Conservation (phyloP, 164 flowering plant species). For the Vitis labrusca region DNA sequence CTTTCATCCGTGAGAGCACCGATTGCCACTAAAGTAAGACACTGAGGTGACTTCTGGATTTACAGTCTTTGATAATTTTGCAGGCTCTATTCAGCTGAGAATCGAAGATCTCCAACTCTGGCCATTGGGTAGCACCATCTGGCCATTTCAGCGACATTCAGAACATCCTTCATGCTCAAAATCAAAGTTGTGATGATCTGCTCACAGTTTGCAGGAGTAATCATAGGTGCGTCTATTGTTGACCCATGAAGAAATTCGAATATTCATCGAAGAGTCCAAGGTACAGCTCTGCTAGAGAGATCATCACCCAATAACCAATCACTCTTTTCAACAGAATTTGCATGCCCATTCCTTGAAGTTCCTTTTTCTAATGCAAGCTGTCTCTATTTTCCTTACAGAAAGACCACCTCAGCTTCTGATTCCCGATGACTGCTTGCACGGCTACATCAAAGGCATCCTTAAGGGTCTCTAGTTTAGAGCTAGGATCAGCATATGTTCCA, state of each 20-base stretch:
- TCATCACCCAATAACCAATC: too few relatives aligned
- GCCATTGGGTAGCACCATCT: constrained; percentile 40
- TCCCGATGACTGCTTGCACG: too few relatives aligned
- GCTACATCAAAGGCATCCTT: too few relatives aligned
- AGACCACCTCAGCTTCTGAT: too few relatives aligned
- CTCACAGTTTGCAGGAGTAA: constrained; percentile 50
- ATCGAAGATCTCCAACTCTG: constrained; percentile 2
- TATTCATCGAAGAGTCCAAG: constrained; percentile 63
- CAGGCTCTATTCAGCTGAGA: constrained; percentile 12
- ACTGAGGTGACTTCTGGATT: constrained; percentile 16
- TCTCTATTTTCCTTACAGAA: too few relatives aligned
- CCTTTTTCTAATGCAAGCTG: too few relatives aligned
- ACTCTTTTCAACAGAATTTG: too few relatives aligned
- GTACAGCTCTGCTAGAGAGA: too few relatives aligned
- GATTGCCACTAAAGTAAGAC: constrained; percentile 15
- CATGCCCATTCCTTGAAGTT: too few relatives aligned
- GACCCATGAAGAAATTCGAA: constrained; percentile 69
- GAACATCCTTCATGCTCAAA: constrained; percentile 67
- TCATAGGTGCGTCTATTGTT: constrained; percentile 44
- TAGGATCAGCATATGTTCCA: too few relatives aligned
- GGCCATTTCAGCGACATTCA: constrained; percentile 68
- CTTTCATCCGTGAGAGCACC: constrained; percentile 15
- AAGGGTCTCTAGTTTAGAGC: too few relatives aligned
- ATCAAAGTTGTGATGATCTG: constrained; percentile 52
- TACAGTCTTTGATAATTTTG: constrained; percentile 15